Evolutionary conservation across 257 asterid genomes (phyloP).

Genomic region (Buddleja alternifolia): DNA sequence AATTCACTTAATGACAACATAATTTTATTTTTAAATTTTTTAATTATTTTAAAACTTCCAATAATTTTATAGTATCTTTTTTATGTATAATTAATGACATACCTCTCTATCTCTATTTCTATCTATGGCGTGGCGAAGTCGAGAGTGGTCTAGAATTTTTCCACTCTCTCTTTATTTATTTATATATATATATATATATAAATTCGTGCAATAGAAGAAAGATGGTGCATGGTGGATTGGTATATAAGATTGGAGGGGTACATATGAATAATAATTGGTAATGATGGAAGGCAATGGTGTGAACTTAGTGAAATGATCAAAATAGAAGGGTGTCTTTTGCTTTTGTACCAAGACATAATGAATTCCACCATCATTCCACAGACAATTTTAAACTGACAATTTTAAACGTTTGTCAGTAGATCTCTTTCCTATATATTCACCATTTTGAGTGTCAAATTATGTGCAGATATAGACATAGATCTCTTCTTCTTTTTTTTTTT

Average conservation of each 20-base stretch:
- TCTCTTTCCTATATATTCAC: not conserved
- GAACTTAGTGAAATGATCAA: constrained; percentile 32
- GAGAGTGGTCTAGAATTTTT: no score
- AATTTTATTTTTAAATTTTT: no score
- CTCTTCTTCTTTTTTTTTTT: no score
- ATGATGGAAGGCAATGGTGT: constrained; percentile 49
- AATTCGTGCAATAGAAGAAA: constrained; percentile 44
- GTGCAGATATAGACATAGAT: not conserved
- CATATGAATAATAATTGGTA: constrained; percentile 23
- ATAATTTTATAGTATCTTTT: no score
- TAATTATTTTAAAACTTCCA: no score
- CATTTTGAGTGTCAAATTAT: not conserved
- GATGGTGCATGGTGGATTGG: constrained; percentile 35
- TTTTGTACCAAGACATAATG: constrained; percentile 58
- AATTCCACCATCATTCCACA: constrained; percentile 32
- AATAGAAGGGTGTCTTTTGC: constrained; percentile 34
- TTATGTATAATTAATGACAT: no score
- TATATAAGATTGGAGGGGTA: constrained; percentile 45
- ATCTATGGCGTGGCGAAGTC: no score
- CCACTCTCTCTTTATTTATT: no score
- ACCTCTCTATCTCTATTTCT: no score
- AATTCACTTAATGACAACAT: not conserved
- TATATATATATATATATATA: no score
- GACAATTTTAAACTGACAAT: not conserved
- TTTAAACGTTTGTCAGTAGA: not conserved